Evolutionary conservation across 768 basidiomycete genomes (phyloP).

Genomic region (Mycena sanguinolenta): DNA sequence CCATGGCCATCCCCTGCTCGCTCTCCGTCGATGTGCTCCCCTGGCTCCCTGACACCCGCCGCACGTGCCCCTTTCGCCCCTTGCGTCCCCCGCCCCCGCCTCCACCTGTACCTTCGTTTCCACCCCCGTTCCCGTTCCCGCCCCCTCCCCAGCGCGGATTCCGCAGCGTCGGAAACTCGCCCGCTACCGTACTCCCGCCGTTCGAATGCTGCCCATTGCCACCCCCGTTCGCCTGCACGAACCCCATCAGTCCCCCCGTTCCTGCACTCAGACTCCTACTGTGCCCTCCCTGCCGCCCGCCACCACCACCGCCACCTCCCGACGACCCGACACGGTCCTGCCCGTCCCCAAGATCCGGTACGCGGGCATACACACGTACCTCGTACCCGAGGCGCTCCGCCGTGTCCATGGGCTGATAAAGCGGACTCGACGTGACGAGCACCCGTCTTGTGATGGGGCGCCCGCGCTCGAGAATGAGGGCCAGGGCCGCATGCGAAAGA

Average conservation of each 20-base stretch:
- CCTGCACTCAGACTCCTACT: constrained; percentile 43
- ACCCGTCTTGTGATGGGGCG: constrained; percentile 81
- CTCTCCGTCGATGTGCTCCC: constrained; percentile 46
- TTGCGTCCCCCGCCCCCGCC: constrained; percentile 17
- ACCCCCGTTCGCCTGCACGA: background rate
- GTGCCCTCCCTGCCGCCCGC: constrained; percentile 29
- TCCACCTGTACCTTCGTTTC: background rate
- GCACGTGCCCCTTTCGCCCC: constrained; percentile 43
- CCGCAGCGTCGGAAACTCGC: constrained; percentile 23
- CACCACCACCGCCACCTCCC: constrained; percentile 16
- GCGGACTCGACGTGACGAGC: constrained; percentile 83
- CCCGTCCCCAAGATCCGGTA: constrained; percentile 76
- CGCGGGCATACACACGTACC: constrained; percentile 76
- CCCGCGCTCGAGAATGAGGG: constrained; percentile 86
- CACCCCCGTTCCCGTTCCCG: background rate
- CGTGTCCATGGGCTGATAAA: constrained; percentile 85
- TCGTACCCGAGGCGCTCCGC: constrained; percentile 83
- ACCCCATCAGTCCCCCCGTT: constrained; percentile 34
- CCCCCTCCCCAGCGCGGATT: constrained; percentile 21
- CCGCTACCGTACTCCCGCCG: constrained; percentile 4
- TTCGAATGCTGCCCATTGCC: background rate
- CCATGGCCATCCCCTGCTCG: constrained; percentile 46
- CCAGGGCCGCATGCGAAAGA: constrained; percentile 83
- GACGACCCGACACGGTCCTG: constrained; percentile 63
- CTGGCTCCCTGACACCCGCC: constrained; percentile 47